These are phyloP conservation scores for Aureobasidium sp. DNA, from an alignment of 2,329 filamentous ascomycete species.

Conservation along the genomic window DNA sequence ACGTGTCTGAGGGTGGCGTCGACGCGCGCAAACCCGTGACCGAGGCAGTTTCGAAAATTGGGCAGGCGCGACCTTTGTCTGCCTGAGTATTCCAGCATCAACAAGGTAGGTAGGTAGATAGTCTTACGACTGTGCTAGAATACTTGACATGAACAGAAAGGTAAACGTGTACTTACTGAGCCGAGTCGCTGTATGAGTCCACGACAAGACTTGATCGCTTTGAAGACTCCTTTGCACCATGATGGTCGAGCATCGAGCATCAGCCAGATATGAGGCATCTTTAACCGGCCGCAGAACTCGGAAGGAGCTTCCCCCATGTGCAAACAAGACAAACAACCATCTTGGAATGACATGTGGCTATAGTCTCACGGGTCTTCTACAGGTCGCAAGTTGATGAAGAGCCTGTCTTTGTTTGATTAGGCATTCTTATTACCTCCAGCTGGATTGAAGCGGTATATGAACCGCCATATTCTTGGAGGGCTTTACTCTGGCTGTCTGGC, in stretches of 20 bases:
- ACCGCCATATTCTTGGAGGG: neutral
- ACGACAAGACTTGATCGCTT: neutral
- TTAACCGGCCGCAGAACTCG: neutral
- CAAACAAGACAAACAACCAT: constrained; percentile 2
- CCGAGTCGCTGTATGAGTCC: neutral
- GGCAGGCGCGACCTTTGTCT: neutral
- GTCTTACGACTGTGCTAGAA: neutral
- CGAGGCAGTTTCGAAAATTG: neutral
- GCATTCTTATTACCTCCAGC: neutral
- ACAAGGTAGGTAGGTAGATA: neutral
- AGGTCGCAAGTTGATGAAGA: neutral
- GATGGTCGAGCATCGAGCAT: neutral
- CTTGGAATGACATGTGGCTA: constrained; percentile 5
- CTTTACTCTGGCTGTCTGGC: neutral
- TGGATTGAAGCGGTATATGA: neutral
- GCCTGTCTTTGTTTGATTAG: neutral
- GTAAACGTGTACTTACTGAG: neutral
- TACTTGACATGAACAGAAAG: neutral
- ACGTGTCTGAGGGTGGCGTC: constrained; percentile 5
- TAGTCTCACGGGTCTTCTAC: neutral
- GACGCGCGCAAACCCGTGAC: constrained; percentile 6
- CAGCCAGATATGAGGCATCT: neutral
- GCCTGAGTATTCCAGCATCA: neutral
- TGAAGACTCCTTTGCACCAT: neutral
- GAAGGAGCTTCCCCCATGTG: neutral